Evolutionary conservation across 1,284 basidiomycete genomes (phyloP).

Genomic region (Ceratobasidium sp.): DNA sequence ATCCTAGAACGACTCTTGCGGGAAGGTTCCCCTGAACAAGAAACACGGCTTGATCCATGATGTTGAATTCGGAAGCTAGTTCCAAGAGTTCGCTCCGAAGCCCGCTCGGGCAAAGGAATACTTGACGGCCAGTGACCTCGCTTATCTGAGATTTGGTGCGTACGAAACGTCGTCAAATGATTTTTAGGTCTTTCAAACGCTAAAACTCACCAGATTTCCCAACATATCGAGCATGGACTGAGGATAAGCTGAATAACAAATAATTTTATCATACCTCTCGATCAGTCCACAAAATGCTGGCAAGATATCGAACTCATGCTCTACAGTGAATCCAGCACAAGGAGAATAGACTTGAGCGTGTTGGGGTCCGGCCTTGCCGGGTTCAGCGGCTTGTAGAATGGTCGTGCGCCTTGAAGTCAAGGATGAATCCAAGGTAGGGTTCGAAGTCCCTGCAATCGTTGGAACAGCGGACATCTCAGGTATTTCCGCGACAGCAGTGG

Average conservation of each 20-base stretch:
- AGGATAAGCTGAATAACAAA: not conserved
- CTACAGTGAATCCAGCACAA: not conserved
- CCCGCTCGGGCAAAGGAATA: not conserved
- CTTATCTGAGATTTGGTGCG: not conserved
- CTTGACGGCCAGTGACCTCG: not conserved
- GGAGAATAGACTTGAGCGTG: not conserved
- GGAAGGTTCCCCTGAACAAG: no score
- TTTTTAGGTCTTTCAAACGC: not conserved
- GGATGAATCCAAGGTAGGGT: not conserved
- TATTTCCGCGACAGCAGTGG: no score
- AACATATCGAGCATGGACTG: not conserved
- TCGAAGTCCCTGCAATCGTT: no score
- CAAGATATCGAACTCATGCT: not conserved
- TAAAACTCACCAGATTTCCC: not conserved
- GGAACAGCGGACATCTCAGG: no score
- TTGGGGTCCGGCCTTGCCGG: not conserved
- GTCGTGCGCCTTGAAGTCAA: not conserved
- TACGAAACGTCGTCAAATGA: not conserved
- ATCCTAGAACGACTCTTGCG: no score
- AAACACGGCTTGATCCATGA: no score
- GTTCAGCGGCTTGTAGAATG: not conserved
- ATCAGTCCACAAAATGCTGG: not conserved
- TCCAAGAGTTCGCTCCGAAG: no score
- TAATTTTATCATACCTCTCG: not conserved
- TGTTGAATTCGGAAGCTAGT: no score